Percentiles rank a stretch among this genome's conserved stretches.
phyloP scores from a whole-genome alignment of 2,329 filamentous ascomycete genomes.

The Beauveria medogensis region DNA sequence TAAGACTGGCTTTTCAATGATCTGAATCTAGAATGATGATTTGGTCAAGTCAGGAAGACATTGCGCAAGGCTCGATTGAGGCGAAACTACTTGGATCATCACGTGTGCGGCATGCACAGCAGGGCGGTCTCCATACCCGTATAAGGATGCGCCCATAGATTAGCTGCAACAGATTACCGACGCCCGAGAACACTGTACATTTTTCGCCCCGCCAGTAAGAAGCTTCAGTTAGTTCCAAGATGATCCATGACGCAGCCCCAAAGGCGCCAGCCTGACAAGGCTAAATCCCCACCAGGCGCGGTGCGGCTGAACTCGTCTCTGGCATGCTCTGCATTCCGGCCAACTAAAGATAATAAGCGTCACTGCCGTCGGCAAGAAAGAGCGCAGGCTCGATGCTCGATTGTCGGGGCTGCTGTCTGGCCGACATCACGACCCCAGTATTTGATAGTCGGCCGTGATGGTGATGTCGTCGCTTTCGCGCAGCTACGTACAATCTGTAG shows the following conservation, averaged over 20 bases:
- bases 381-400: neutral
- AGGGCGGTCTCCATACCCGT: neutral
- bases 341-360: neutral
- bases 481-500: neutral
- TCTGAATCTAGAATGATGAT: neutral
- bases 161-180: neutral
- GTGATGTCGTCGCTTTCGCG: neutral
- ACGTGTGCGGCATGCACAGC: neutral
- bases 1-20: neutral
- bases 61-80: neutral
- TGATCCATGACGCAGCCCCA: neutral
- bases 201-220: neutral
- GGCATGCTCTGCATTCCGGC: neutral
- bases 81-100: neutral
- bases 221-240: neutral
- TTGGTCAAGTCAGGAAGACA: neutral
- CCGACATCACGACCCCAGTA: neutral
- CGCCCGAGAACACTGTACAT: neutral
- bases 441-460: neutral
- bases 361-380: neutral
- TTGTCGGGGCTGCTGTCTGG: neutral
- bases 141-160: neutral
- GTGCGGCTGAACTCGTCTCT: conserved; percentile 3
- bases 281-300: neutral
- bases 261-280: neutral